These are phyloP conservation scores for Laguncularia racemosa DNA, from an alignment of 345 rosid species.

Conservation along the genomic window DNA sequence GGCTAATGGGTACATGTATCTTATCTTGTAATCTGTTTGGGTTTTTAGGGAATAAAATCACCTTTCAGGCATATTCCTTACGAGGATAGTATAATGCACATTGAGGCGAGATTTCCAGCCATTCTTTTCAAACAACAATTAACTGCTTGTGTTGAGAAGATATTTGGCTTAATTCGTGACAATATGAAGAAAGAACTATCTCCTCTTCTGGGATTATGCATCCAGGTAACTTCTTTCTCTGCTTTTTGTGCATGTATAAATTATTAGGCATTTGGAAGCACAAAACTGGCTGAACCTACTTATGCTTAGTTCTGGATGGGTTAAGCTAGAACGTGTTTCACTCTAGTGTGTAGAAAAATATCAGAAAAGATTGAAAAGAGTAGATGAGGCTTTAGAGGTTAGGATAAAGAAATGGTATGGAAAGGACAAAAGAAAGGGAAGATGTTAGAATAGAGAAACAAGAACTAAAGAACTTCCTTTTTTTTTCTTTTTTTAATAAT, in stretches of 20 bases:
- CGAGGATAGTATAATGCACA: constrained; percentile 68
- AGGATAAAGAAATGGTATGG: no score
- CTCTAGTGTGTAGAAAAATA: no score
- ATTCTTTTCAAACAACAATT: constrained; percentile 89
- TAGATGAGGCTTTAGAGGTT: no score
- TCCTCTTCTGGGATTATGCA: constrained; percentile 71
- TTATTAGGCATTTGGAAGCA: not conserved
- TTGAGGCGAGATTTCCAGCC: constrained; percentile 97
- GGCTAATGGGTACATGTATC: no score
- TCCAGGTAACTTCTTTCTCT: constrained; percentile 50
- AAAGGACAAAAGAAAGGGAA: no score
- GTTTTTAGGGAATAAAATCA: constrained; percentile 63
- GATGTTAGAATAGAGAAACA: no score
- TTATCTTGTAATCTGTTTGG: not conserved
- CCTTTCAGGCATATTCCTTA: constrained; percentile 65
- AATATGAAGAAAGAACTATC: constrained; percentile 88
- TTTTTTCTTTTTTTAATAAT: no score
- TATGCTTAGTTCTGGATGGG: no score
- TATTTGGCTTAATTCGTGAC: constrained; percentile 94
- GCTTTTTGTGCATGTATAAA: not conserved
- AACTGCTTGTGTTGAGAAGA: constrained; percentile 97
- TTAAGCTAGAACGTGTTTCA: no score
- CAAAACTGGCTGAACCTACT: no score
- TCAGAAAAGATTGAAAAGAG: no score
- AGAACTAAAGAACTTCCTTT: no score